Evolutionary conservation across 1,284 basidiomycete species (phyloP).

Genomic region (Ustanciosporium gigantosporum): DNA sequence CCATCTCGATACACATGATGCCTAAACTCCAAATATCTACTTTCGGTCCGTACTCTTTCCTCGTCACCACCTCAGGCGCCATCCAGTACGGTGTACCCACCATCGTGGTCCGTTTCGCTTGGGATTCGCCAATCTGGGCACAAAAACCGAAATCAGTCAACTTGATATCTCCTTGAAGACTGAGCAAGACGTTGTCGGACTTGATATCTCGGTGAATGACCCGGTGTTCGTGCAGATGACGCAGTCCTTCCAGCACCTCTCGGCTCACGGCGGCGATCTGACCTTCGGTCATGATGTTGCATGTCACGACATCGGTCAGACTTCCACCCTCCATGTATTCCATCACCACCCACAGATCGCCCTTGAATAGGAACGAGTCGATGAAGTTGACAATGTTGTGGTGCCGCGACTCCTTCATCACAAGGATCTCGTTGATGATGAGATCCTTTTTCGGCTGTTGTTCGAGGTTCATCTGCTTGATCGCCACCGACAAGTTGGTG

Average conservation of each 20-base stretch:
- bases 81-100: slow-evolving; percentile 99
- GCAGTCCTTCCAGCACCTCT: slow-evolving; percentile 86
- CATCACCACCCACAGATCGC: slow-evolving; percentile 99
- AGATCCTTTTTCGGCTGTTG: slow-evolving; percentile 99
- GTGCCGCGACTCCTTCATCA: slow-evolving; percentile 94
- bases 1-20: slow-evolving; percentile 99
- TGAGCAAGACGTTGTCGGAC: slow-evolving; percentile 91
- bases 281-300: slow-evolving; percentile 87
- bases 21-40: slow-evolving; percentile 98
- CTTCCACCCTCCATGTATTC: slow-evolving; percentile 96
- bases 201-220: slow-evolving; percentile 99
- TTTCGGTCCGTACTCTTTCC: slow-evolving; percentile 98
- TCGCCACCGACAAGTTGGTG: slow-evolving; percentile 89
- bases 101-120: slow-evolving; percentile 98
- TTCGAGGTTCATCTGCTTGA: slow-evolving; percentile 99
- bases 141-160: slow-evolving; percentile 99
- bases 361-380: slow-evolving; percentile 95
- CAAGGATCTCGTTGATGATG: slow-evolving; percentile 99
- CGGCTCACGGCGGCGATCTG: slow-evolving; percentile 92
- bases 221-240: slow-evolving; percentile 89
- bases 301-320: slow-evolving; percentile 93
- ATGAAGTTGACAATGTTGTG: slow-evolving; percentile 99
- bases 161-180: slow-evolving; percentile 92
- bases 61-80: slow-evolving; percentile 97
- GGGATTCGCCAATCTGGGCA: slow-evolving; percentile 89